Evolutionary conservation across 257 asterid genomes (phyloP), one percentile per base, ranked within the genome.

Genomic region (Jaltomata sinuosa): DNA sequence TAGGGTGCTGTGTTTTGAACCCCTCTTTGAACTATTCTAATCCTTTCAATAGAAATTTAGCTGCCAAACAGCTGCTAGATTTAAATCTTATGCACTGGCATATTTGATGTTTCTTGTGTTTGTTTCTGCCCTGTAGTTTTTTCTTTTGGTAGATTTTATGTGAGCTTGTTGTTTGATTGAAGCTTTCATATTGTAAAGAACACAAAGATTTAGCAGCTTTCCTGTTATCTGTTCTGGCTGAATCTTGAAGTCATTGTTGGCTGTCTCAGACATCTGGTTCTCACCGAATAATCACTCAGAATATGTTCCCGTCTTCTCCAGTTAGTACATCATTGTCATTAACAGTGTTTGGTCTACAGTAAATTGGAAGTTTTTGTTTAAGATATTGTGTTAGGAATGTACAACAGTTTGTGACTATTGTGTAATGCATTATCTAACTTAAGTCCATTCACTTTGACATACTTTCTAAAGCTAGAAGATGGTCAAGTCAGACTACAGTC

Each of bases 401-500:
- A 76, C 61, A 50, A 49, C 49, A 64, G 38, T 77, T 77, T 49
- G 64, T 50, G 42, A 31, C 45, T 77, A 19, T 77, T 49, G 80
- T 77, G 45, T 77, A 77, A 77, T 77, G 64, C 38, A 50, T 77
- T 77, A 50, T 50, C 45, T 49, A 50, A 77, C 45, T 49, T 5
- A 83, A 38, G 45, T 31, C 32, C 7, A 45, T 78, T 84, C 57
- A 79, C 34, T 80, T 72, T 88, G 88, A 83, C 86, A 78, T 89
- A 87, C 79, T 90, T 89, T 88, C 85, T 93, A 86, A 91, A 97
- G 99, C 96, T 97, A 87, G 98, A 94, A 91, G 99, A 95, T 87
- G 99, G 99, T 89, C 99, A 95, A 85, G 97, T 97, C 85, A 97
- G 93, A 89, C 90, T 97, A 83, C 99, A 94, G 86, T 95, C 99